phyloP scores from a whole-genome alignment of 352 stramenopile genomes.

The Stephanocyclus meneghinianus region DNA sequence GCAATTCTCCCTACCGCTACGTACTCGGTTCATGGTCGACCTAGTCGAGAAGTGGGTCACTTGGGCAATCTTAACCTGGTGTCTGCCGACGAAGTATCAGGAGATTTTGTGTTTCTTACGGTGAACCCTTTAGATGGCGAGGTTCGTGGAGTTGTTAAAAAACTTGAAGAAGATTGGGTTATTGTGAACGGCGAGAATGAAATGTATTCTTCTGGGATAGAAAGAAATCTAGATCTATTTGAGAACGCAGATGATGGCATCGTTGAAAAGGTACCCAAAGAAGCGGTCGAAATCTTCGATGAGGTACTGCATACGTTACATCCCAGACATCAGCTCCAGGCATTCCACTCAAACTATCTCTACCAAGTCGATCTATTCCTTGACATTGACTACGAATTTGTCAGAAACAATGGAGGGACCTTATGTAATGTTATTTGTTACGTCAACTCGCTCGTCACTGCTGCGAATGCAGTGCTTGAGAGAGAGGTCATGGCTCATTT shows the following conservation, averaged over 20 bases:
- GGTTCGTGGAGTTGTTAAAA: neutral
- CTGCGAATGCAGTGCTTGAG: conserved; percentile 11
- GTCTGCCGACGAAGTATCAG: neutral
- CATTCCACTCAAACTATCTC: conserved; percentile 12
- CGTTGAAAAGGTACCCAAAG: neutral
- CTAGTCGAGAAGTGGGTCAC: neutral
- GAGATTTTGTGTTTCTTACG: conserved; percentile 3
- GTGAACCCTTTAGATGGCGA: neutral
- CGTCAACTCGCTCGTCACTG: conserved; percentile 11
- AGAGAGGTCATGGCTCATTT: conserved; percentile 9
- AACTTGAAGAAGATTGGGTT: neutral
- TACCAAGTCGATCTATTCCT: conserved; percentile 14
- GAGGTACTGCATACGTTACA: neutral
- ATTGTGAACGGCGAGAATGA: neutral
- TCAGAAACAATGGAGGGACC: conserved; percentile 6
- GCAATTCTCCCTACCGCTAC: neutral
- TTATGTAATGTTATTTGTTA: conserved; percentile 5
- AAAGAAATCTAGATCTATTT: no score
- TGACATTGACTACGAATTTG: conserved; percentile 8
- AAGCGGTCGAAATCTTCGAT: neutral
- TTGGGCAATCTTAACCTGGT: neutral
- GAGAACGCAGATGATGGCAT: no score
- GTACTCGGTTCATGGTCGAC: neutral
- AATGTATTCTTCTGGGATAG: no score
- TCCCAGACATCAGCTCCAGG: neutral